Base-by-base conservation (phyloP, 2,329 filamentous ascomycete species). In the Paracoccidioides brasiliensis region DNA sequence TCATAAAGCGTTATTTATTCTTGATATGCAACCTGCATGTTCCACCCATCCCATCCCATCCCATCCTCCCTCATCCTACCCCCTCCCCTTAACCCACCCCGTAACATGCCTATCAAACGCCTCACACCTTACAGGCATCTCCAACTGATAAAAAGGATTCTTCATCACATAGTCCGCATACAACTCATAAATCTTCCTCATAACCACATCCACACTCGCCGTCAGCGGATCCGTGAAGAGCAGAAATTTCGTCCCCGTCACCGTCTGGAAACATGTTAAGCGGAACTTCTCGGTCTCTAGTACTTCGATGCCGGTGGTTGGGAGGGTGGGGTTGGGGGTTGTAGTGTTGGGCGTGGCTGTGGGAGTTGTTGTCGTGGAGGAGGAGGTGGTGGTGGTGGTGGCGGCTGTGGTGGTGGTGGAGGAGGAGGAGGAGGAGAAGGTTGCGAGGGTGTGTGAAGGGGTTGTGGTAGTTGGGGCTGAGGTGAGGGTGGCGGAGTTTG, bases 131-230 rank as follows among this genome's bases (percentile, higher is more conserved):
- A 98, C 83, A 5, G 93, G 93, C 90, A 97, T 98, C 75, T 98
- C 93, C 56, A 95, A 78, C 67, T 93, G 90, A 74, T 97, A 97
- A 68, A 98, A 98, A 0, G 93, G 93, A 70, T 98, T 98, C 78
- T 97, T 98, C 89, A 96, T 97, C 63, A 98, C 93, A 69, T 88
- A 97, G 72, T 98, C 93, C 52, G 88, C 81, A 74, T 97, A 98
- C 53, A 97, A 74, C 70, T 97, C 93, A 70, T 98, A 97, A 64
- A 96, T 85, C 70, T 83, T 86, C 67, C 83, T 80, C 63, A 95
- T 84, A 46, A 91, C 85, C 10, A 82, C 78, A 64, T 97, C 93
- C 42, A 94, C 84, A 12, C 43, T 28, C 51, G 84, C 81, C 74
- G 94, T 90, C 61, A 88, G 82, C 14, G 84, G 84, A 71, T 97